Base-by-base conservation (phyloP, 129 eudicot species). In the sunflower (Helianthus annuus) region DNA sequence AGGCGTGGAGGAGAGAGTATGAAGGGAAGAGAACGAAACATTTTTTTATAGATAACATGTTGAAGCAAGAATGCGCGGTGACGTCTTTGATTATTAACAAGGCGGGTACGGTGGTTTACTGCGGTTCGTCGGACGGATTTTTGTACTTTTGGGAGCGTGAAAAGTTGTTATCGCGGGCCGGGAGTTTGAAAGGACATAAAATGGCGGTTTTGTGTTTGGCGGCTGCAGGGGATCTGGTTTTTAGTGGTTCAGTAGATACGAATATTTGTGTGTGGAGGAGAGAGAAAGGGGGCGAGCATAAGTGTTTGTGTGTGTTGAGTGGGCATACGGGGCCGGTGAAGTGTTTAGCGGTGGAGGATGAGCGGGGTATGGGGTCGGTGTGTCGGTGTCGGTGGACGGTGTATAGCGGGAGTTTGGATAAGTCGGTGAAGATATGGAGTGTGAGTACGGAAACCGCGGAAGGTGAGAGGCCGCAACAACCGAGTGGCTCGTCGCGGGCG, bases 271-370 rank as follows among this genome's bases (percentile, higher is more conserved):
- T 88, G 66, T 91, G 97, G 97, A 83, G 69, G 55, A 85, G 89
- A 71, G 92, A 81, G 7, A 78, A 72, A 7, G 76, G 72, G 0
- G 80, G 76, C 4, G 80, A 49, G 4, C 89, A 84, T 14, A 60
- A 64, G 39, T 87, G 95, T 61, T 63, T 91, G 76, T 76, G 83
- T 1, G 78, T 80, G 49, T 66, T 91, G 76, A 85, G 72, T 2
- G 97, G 95, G 3, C 97, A 91, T 54, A 75, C 74, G 0, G 97
- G 92, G 12, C 97, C 97, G 15, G 97, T 91, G 40, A 91, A 91
- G 77, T 91, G 97, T 71, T 78, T 91, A 65, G 91, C 97, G 10
- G 91, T 91, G 40, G 97, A 87, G 59, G 84, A 82, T 55, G 89
- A 80, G 34, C 71, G 70, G 57, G 83, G 66, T 29, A 81, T 39